Evolutionary conservation across 2,329 filamentous ascomycete species (phyloP), one percentile per base, ranked within the genome.

Genomic region (Periconia macrospinosa): DNA sequence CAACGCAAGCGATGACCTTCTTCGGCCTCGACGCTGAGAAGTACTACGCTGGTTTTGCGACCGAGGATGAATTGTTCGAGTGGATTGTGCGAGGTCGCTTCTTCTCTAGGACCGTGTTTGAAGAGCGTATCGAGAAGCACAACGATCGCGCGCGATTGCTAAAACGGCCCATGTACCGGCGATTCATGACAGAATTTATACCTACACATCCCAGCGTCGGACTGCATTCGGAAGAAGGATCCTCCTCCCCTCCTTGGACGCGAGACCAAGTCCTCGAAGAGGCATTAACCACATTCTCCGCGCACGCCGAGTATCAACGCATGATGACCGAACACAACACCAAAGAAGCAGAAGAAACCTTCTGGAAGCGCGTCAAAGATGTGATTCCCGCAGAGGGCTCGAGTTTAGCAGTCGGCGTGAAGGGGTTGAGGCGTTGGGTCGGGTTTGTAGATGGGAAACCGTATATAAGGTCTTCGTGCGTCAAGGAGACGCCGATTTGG

Each of bases 171-270:
- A 77, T 85, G 27, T 91, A 85, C 65, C 75, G 76, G 1, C 67
- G 69, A 6, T 92, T 88, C 81, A 68, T 87, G 5, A 78, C 86
- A 1, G 82, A 86, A 6, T 91, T 84, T 57, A 70, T 88, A n/a
- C 84, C 86, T 0, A 64, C 63, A 2, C 82, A 82, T 53, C 74
- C 78, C 1, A 71, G 71, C 1, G 79, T 76, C 51, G 46, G 63
- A 1, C 47, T 57, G 19, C 33, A 19, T n/a, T 57, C 55, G 13
- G 48, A 50, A 1, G 37, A 47, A 30, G 11, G 15, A n/a, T 10
- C 30, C 3, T n/a, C n/a, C n/a, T n/a, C n/a, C n/a, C n/a, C n/a
- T n/a, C n/a, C n/a, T n/a, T 63, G 61, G 54, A 67, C 60, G 6
- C 61, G 86, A 19, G 72, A 80, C 7, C 49, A 76, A 5, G 75